Percentiles rank a stretch among this genome's conserved stretches.
Evolutionary conservation across 768 basidiomycete species (phyloP).

Genomic region (Hygrocybe punicea): DNA sequence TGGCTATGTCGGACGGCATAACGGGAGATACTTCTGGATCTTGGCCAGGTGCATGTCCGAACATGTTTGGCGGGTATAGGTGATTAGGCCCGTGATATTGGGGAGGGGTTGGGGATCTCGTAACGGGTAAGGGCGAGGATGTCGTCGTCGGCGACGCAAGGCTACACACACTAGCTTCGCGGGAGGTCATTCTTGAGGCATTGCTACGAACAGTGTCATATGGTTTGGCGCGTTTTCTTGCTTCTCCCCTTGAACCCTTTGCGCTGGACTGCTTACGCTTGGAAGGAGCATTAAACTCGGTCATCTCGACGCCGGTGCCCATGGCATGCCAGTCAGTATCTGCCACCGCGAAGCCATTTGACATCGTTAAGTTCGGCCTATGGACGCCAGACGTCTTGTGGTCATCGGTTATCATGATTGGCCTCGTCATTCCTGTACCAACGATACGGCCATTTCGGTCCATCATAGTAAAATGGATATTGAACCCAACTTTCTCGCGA

Average conservation of each 20-base stretch:
- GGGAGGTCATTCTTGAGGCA: slow-evolving; percentile 37
- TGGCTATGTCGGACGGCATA: background rate
- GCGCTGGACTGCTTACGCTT: slow-evolving; percentile 29
- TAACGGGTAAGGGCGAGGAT: slow-evolving; percentile 42
- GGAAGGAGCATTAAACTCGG: slow-evolving; percentile 27
- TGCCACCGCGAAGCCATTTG: slow-evolving; percentile 30
- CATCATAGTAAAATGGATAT: slow-evolving; percentile 81
- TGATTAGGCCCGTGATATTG: background rate
- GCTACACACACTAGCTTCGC: slow-evolving; percentile 56
- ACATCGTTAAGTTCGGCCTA: slow-evolving; percentile 12
- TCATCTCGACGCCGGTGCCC: slow-evolving; percentile 18
- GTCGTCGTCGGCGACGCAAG: slow-evolving; percentile 47
- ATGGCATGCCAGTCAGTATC: slow-evolving; percentile 53
- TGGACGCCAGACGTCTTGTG: slow-evolving; percentile 68
- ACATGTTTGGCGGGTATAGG: background rate
- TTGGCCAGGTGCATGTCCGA: background rate
- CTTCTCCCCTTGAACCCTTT: slow-evolving; percentile 6
- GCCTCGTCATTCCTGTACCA: slow-evolving; percentile 75
- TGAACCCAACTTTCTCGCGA: slow-evolving; percentile 93
- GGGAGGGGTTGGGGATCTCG: slow-evolving; percentile 47
- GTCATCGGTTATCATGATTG: slow-evolving; percentile 99
- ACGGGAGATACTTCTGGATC: background rate
- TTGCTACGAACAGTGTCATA: slow-evolving; percentile 53
- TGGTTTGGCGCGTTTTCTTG: slow-evolving; percentile 66
- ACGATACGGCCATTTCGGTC: slow-evolving; percentile 77